These are phyloP conservation scores for Solanum lycopersicoides DNA, from an alignment of 257 asterid species.

Conservation along the genomic window DNA sequence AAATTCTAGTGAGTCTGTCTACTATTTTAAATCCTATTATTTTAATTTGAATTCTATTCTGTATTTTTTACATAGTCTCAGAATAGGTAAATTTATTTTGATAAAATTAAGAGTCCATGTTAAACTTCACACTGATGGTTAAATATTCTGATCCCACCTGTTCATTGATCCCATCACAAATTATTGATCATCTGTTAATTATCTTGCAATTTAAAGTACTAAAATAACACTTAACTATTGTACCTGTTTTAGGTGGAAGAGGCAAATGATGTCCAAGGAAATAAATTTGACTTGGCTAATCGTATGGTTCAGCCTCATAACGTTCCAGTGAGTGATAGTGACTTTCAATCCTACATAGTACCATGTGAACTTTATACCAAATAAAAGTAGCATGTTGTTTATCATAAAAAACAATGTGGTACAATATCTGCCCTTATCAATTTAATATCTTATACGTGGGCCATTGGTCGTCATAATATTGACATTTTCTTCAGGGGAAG, in stretches of 20 bases:
- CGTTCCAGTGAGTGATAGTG: slow-evolving; percentile 6
- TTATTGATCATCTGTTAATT: neutral
- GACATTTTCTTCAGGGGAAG: neutral
- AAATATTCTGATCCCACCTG: neutral
- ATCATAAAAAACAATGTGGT: neutral
- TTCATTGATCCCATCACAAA: neutral
- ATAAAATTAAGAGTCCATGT: neutral
- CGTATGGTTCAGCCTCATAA: slow-evolving; percentile 1
- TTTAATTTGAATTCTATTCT: neutral
- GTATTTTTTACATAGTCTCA: neutral
- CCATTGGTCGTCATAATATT: neutral
- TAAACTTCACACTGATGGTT: neutral
- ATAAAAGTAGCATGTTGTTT: neutral
- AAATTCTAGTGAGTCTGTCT: slow-evolving; percentile 8
- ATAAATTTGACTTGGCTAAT: neutral
- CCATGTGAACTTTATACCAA: neutral
- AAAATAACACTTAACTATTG: neutral
- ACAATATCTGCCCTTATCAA: neutral
- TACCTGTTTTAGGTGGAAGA: neutral
- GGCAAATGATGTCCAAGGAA: neutral
- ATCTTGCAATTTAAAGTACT: neutral
- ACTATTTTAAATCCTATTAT: neutral
- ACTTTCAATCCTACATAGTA: neutral
- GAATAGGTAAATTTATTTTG: neutral
- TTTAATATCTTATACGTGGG: neutral